Conservation (phyloP, 2,329 filamentous ascomycete genomes). For the Aspergillus viridinutans region DNA sequence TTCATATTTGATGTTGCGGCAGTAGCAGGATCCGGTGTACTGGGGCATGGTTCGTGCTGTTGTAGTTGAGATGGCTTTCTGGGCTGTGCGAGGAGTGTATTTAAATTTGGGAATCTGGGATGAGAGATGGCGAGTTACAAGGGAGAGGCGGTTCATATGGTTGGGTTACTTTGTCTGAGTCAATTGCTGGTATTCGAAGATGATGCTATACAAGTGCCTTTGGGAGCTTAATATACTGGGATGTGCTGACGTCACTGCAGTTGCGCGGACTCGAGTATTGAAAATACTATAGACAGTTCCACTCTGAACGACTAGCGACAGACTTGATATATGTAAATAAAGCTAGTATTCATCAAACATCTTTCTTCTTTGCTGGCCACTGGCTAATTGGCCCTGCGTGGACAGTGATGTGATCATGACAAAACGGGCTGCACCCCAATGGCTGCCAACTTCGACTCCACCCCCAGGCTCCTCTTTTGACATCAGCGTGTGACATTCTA, state of each 20-base stretch:
- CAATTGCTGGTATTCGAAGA: not conserved
- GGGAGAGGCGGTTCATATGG: not conserved
- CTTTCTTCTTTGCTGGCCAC: not conserved
- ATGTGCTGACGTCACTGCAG: not conserved
- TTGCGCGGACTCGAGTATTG: not conserved
- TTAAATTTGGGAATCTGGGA: not conserved
- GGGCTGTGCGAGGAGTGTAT: not conserved
- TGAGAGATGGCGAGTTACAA: not conserved
- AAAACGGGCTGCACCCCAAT: not conserved
- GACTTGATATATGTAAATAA: not conserved
- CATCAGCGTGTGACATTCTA: not conserved
- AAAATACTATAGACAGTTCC: no score
- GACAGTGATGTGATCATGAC: conserved; percentile 13
- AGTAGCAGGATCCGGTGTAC: conserved; percentile 46
- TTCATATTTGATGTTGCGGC: conserved; percentile 45
- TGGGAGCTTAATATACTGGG: not conserved
- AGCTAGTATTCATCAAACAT: not conserved
- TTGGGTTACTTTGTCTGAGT: not conserved
- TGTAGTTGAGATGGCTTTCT: not conserved
- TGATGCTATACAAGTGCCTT: not conserved
- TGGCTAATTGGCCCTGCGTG: not conserved
- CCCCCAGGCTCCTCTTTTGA: not conserved
- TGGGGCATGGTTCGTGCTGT: conserved; percentile 18
- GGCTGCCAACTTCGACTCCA: not conserved
- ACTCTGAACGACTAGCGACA: no score